Percentiles rank a stretch among this genome's conserved stretches.
These are phyloP conservation scores for Schizonepeta tenuifolia DNA, from an alignment of 257 asterid genomes.

Conservation along the genomic window DNA sequence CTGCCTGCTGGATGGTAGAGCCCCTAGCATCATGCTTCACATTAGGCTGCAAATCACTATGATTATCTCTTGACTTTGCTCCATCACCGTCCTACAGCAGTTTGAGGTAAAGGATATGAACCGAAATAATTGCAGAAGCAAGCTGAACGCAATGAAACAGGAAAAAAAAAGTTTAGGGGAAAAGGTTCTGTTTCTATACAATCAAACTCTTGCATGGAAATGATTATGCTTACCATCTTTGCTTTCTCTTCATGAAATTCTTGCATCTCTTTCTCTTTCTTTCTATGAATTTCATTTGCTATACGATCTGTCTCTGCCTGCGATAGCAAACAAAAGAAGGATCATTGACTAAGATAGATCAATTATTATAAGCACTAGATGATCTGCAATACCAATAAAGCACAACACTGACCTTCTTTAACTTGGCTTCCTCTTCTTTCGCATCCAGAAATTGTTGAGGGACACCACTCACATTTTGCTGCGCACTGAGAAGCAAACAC, in stretches of 20 bases:
- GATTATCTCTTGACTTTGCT: conserved; percentile 46
- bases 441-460: conserved; percentile 98
- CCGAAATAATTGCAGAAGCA: conserved; percentile 98
- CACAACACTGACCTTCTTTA: conserved; percentile 65
- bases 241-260: conserved; percentile 67
- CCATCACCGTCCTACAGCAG: conserved; percentile 91
- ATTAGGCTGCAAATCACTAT: conserved; percentile 46
- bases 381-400: conserved; percentile 15
- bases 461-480: conserved; percentile 85
- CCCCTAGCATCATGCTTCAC: conserved; percentile 49
- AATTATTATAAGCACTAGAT: background rate
- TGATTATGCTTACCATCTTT: conserved; percentile 60
- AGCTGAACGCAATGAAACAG: conserved; percentile 78
- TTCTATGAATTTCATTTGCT: conserved; percentile 71
- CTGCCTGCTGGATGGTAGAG: conserved; percentile 41
- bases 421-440: conserved; percentile 90
- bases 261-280: conserved; percentile 76
- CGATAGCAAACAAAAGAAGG: conserved; percentile 35
- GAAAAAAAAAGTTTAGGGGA: conserved; percentile 54
- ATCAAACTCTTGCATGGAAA: conserved; percentile 62
- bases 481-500: conserved; percentile 88
- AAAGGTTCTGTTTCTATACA: conserved; percentile 38
- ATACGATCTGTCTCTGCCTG: conserved; percentile 93
- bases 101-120: conserved; percentile 97
- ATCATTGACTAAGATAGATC: conserved; percentile 10